Evolutionary conservation across 352 stramenopile species (phyloP), one percentile per base, ranked within the genome.

Genomic region (Peronospora belbahrii): DNA sequence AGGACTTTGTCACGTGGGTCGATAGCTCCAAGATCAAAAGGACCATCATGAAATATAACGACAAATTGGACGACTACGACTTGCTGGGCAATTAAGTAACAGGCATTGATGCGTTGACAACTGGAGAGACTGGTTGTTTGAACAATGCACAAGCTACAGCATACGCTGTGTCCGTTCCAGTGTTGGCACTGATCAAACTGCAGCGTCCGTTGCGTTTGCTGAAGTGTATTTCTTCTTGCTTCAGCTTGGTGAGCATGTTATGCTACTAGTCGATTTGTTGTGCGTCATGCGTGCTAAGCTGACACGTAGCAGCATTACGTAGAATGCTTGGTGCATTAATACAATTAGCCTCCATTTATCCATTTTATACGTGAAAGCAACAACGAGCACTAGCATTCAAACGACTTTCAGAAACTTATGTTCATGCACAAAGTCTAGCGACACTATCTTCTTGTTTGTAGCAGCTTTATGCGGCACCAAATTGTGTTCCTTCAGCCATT

Each of bases 61-160:
- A 99, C 70, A 99, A 98, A 65, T 72, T 99, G 37, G 97, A 99
- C 83, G 97, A 99, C 79, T 99, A 97, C 77, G 97, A 99, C 67
- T 70, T 99, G 51, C 85, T 99, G 5, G 87, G 88, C 42, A 95
- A 96, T 57, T 97, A 95, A 35, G 37, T 2, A 38, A 3, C 20
- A 17, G 17, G 32, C n/a, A n/a, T n/a, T n/a, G n/a, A n/a, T n/a
- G n/a, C n/a, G n/a, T n/a, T n/a, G n/a, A n/a, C n/a, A n/a, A n/a
- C n/a, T 36, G 33, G 6, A 33, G 10, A 18, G 27, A 33, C 24
- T 2, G 1, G 5, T 27, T 27, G 23, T 27, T n/a, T n/a, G n/a
- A n/a, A n/a, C n/a, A n/a, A n/a, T n/a, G n/a, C n/a, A n/a, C n/a
- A n/a, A n/a, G n/a, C n/a, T n/a, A n/a, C n/a, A n/a, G 56, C 31